These are phyloP conservation scores for Ammopiptanthus mongolicus DNA, from an alignment of 306 rosid genomes.

Conservation along the genomic window DNA sequence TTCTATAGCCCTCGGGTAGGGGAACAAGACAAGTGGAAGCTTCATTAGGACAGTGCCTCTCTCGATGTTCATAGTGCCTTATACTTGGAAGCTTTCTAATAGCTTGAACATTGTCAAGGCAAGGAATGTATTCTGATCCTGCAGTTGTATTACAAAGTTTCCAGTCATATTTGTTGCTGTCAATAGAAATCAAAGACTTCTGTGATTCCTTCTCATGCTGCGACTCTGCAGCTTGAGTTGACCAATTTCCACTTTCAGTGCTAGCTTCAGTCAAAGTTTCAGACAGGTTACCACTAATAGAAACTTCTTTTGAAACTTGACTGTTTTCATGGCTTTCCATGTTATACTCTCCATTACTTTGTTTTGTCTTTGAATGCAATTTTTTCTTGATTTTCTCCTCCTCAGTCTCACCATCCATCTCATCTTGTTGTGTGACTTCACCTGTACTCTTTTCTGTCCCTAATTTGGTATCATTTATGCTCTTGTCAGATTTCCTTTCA, in stretches of 20 bases:
- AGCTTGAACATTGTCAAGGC: slow-evolving; percentile 69
- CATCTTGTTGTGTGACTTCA: slow-evolving; percentile 32
- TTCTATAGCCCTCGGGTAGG: slow-evolving; percentile 67
- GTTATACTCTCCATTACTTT: slow-evolving; percentile 29
- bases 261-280: slow-evolving; percentile 39
- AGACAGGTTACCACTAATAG: background rate
- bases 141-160: slow-evolving; percentile 66
- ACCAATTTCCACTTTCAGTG: slow-evolving; percentile 43
- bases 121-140: slow-evolving; percentile 86
- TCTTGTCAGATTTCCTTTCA: slow-evolving; percentile 25
- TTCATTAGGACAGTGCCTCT: slow-evolving; percentile 84
- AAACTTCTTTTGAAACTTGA: slow-evolving; percentile 30
- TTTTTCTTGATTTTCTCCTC: slow-evolving; percentile 32
- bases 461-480: slow-evolving; percentile 14
- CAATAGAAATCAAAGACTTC: slow-evolving; percentile 19
- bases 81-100: slow-evolving; percentile 55
- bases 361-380: slow-evolving; percentile 10
- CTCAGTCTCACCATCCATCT: slow-evolving; percentile 27
- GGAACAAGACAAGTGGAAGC: slow-evolving; percentile 72
- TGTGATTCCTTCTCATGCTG: slow-evolving; percentile 44
- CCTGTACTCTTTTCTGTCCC: slow-evolving; percentile 27
- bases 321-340: slow-evolving; percentile 21
- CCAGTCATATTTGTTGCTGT: slow-evolving; percentile 41
- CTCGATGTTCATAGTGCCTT: slow-evolving; percentile 65
- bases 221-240: slow-evolving; percentile 45